These are phyloP conservation scores for Viridothelium virens DNA, from an alignment of 495 filamentous ascomycete genomes.

Conservation along the genomic window DNA sequence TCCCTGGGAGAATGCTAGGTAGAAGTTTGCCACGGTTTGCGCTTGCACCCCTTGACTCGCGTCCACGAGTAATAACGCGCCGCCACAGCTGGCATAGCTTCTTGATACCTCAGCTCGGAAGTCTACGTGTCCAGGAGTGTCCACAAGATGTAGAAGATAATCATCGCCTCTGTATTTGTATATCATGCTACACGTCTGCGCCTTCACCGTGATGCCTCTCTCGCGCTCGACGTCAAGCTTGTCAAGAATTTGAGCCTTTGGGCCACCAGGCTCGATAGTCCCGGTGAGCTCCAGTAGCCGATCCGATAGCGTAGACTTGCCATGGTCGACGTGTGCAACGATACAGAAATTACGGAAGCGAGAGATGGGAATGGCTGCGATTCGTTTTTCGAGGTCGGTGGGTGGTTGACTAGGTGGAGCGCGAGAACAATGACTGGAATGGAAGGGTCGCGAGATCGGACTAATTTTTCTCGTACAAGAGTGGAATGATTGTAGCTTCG, in stretches of 20 bases:
- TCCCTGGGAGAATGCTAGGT: constrained; percentile 87
- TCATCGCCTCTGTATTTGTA: constrained; percentile 80
- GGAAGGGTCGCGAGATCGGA: not conserved
- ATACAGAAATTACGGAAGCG: constrained; percentile 97
- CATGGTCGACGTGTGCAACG: constrained; percentile 98
- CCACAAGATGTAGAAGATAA: constrained; percentile 89
- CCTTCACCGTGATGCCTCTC: constrained; percentile 95
- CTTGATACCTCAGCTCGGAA: constrained; percentile 92
- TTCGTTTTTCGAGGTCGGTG: constrained; percentile 66
- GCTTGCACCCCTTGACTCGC: constrained; percentile 88
- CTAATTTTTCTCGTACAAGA: not conserved
- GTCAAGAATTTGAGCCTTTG: constrained; percentile 90
- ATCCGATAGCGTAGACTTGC: constrained; percentile 89
- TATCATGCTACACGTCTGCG: constrained; percentile 96
- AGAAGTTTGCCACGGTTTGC: constrained; percentile 96
- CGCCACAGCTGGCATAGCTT: constrained; percentile 91
- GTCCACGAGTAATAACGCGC: constrained; percentile 86
- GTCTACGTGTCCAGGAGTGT: constrained; percentile 96
- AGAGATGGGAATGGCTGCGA: constrained; percentile 79
- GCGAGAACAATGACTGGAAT: constrained; percentile 24
- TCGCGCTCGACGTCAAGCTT: constrained; percentile 95
- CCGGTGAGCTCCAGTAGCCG: constrained; percentile 90
- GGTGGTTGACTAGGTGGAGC: constrained; percentile 38
- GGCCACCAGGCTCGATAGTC: constrained; percentile 70
- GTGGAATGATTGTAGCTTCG: not conserved